Evolutionary conservation across 164 flowering plant species (phyloP).

Genomic region (Amborella trichopoda): DNA sequence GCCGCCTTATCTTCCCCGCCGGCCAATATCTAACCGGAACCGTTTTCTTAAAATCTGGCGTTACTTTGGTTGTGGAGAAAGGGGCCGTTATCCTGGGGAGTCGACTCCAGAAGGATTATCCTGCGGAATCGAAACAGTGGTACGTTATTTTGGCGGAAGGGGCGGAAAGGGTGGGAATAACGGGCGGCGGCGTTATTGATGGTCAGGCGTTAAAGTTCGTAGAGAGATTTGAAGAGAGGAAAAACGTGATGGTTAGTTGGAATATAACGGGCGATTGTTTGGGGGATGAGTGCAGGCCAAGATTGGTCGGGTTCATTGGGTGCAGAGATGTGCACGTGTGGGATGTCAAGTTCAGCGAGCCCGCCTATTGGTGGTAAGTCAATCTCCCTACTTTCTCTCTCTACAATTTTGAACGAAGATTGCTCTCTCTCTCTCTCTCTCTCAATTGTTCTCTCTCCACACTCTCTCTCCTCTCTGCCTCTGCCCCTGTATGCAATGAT

Average conservation of each 20-base stretch:
- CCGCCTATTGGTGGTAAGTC: conserved; percentile 86
- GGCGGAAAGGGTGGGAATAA: conserved; percentile 69
- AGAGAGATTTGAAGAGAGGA: conserved; percentile 37
- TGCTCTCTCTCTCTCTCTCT: background rate
- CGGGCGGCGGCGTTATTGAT: conserved; percentile 74
- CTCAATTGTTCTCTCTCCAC: background rate
- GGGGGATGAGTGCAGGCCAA: conserved; percentile 92
- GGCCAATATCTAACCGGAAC: conserved; percentile 73
- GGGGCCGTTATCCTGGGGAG: conserved; percentile 64
- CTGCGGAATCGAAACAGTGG: conserved; percentile 43
- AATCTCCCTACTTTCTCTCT: background rate
- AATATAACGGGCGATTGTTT: conserved; percentile 62
- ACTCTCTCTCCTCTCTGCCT: too few relatives aligned
- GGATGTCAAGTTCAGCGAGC: conserved; percentile 39
- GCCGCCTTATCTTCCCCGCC: conserved; percentile 54
- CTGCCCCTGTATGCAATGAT: too few relatives aligned
- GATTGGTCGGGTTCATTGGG: conserved; percentile 66
- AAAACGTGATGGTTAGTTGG: conserved; percentile 99
- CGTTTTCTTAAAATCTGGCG: conserved; percentile 48
- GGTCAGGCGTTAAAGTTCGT: conserved; percentile 75
- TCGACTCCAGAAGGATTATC: conserved; percentile 45
- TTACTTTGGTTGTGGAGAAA: conserved; percentile 30
- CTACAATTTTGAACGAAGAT: background rate
- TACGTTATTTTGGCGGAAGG: conserved; percentile 81
- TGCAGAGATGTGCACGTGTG: conserved; percentile 42